Percentiles rank a stretch among this genome's conserved stretches.
Conservation (phyloP, 352 stramenopile genomes). For the Globisporangium polare region DNA sequence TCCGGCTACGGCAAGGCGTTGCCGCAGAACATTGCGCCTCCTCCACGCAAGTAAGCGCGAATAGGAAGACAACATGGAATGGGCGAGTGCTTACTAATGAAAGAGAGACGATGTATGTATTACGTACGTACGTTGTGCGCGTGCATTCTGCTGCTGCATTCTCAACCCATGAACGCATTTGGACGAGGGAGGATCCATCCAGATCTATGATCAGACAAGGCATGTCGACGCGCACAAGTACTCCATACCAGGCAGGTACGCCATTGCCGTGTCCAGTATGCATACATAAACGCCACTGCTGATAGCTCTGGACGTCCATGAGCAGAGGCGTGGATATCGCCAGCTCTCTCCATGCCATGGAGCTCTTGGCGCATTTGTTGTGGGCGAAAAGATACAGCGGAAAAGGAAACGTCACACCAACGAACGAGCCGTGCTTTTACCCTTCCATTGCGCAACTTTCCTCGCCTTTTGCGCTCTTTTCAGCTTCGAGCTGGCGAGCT, state of each 20-base stretch:
- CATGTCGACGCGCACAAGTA: not conserved
- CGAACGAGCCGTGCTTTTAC: not conserved
- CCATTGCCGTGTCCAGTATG: not conserved
- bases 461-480: not conserved
- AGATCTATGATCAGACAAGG: not conserved
- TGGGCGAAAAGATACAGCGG: slow-evolving; percentile 6
- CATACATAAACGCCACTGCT: not conserved
- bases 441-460: slow-evolving; percentile 15
- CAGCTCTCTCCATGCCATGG: slow-evolving; percentile 1
- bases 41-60: slow-evolving; percentile 65
- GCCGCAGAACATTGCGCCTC: slow-evolving; percentile 79
- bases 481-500: not conserved
- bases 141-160: not conserved
- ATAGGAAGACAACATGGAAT: not conserved
- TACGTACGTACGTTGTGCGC: slow-evolving; percentile 4
- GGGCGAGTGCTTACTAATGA: not conserved
- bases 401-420: not conserved
- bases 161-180: not conserved
- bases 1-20: slow-evolving; percentile 87
- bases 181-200: not conserved
- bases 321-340: not conserved
- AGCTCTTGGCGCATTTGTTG: not conserved
- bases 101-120: slow-evolving; percentile 4
- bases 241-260: slow-evolving; percentile 3
- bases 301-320: not conserved